Evolutionary conservation across 2,329 filamentous ascomycete genomes (phyloP), one percentile per base, ranked within the genome.

Genomic region (Conoideocrella luteorostrata): DNA sequence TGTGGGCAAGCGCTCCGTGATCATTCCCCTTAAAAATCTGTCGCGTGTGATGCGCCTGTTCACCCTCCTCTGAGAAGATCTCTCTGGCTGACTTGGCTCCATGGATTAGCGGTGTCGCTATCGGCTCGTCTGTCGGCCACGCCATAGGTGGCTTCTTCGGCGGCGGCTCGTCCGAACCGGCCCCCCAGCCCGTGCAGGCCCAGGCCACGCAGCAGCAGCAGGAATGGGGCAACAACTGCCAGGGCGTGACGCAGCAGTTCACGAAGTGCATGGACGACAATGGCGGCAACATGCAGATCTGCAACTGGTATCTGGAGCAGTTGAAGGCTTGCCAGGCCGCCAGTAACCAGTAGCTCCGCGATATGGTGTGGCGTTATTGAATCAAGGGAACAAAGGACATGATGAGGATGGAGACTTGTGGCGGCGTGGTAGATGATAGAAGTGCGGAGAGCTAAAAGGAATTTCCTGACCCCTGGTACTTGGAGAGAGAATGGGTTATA

Each of bases 271-370:
- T 98, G 84, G 90, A 97, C 67, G 87, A 97, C 62, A 86, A 98
- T 68, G 74, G 82, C 63, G 93, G 93, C 56, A 89, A 93, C 70
- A 82, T 98, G 84, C 84, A 85, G 63, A 94, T 96, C 63, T 98
- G 93, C 73, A 86, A 86, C 55, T 98, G 91, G 90, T 98, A 98
- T 68, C 72, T 98, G 58, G 93, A 98, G 67, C 91, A 98, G 78
- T 76, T 98, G 68, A 91, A 90, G 77, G 85, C 86, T 45, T 91
- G 86, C 76, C 86, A 91, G 74, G 71, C 78, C 52, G 86, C 87
- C 56, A 83, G 86, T 44, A 80, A 74, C 67, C 80, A 72, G 56
- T 87, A 88, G n/a, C n/a, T n/a, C n/a, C n/a, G n/a, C n/a, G n/a
- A n/a, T n/a, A n/a, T n/a, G n/a, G n/a, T n/a, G n/a, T n/a, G n/a